These are phyloP conservation scores for Sarocladium kiliense DNA, from an alignment of 2,329 filamentous ascomycete genomes.

Conservation along the genomic window DNA sequence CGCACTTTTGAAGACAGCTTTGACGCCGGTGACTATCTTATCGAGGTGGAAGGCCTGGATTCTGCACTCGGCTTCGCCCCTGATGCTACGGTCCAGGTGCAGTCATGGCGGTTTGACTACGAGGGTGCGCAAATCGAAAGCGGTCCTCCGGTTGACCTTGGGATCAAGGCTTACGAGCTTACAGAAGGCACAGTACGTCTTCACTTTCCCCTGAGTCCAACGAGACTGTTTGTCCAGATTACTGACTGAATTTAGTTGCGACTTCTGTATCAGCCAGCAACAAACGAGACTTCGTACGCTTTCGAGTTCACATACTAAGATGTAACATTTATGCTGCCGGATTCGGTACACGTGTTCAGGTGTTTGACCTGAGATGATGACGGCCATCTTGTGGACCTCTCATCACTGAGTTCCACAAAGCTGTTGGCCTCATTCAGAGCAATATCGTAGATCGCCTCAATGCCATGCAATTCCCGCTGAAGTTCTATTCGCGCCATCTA, in stretches of 20 bases:
- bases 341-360: too few relatives aligned
- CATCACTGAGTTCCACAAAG: too few relatives aligned
- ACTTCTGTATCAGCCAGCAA: background rate
- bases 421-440: too few relatives aligned
- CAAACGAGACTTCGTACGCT: background rate
- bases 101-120: constrained; percentile 1
- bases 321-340: too few relatives aligned
- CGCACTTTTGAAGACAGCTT: background rate
- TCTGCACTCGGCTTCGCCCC: background rate
- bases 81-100: background rate
- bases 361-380: too few relatives aligned
- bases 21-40: background rate
- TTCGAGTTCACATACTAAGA: too few relatives aligned
- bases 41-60: background rate
- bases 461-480: too few relatives aligned
- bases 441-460: too few relatives aligned
- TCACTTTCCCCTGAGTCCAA: background rate
- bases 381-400: too few relatives aligned
- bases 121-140: background rate
- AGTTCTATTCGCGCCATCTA: too few relatives aligned
- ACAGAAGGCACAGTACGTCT: too few relatives aligned
- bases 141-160: background rate
- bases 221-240: background rate
- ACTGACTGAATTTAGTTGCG: background rate
- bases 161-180: too few relatives aligned